These are phyloP conservation scores for Podila horticola DNA, from an alignment of 192 early-diverging fungal species.

Conservation along the genomic window DNA sequence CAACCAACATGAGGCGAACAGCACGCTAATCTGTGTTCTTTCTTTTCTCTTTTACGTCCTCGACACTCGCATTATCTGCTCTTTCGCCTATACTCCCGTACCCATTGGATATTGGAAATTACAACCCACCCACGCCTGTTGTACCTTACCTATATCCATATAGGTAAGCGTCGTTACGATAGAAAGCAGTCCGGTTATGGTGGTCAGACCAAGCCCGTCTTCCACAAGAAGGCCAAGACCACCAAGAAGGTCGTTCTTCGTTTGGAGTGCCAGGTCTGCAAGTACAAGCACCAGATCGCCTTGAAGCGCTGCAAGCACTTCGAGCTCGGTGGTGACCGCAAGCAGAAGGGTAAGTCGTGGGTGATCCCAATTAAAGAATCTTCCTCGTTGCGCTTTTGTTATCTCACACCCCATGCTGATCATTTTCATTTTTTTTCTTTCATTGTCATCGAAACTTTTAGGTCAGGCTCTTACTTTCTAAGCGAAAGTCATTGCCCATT, in stretches of 20 bases:
- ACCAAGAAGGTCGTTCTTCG: slow-evolving; percentile 99
- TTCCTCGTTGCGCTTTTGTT: neutral
- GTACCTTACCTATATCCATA: neutral
- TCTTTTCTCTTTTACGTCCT: neutral
- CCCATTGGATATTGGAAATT: no score
- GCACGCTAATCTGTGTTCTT: neutral
- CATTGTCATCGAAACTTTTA: slow-evolving; percentile 2
- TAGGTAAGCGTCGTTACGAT: slow-evolving; percentile 93
- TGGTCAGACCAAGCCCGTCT: slow-evolving; percentile 99
- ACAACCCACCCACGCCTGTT: no score
- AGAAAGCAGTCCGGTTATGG: slow-evolving; percentile 99
- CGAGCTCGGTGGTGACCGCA: slow-evolving; percentile 60
- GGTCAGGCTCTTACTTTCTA: slow-evolving; percentile 31
- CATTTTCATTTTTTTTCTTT: neutral
- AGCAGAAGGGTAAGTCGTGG: slow-evolving; percentile 77
- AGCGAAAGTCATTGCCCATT: slow-evolving; percentile 41
- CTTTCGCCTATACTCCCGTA: no score
- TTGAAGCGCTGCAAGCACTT: slow-evolving; percentile 99
- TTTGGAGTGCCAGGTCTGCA: slow-evolving; percentile 98
- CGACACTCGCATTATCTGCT: no score
- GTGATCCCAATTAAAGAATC: slow-evolving; percentile 95
- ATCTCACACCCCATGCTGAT: neutral
- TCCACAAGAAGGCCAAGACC: slow-evolving; percentile 99
- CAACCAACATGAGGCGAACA: neutral
- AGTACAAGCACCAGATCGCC: slow-evolving; percentile 98